Percentiles rank a stretch among this genome's conserved stretches.
phyloP scores from a whole-genome alignment of 2,329 filamentous ascomycete species.

The Colletotrichum eremochloae region DNA sequence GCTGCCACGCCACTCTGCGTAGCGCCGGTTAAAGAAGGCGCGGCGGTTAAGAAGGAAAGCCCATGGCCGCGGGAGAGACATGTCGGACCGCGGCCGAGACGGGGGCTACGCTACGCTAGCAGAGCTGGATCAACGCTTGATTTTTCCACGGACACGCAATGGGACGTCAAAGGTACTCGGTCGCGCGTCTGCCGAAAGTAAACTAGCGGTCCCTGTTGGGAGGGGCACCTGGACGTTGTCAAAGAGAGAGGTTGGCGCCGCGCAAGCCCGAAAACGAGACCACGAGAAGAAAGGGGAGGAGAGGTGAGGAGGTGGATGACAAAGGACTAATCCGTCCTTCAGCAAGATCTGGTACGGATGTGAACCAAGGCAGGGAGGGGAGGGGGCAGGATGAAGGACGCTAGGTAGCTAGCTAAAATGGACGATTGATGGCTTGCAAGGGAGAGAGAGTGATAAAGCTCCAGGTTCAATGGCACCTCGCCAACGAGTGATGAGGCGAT shows the following conservation, averaged over 20 bases:
- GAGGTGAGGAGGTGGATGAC: not conserved
- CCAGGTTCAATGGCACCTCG: constrained; percentile 17
- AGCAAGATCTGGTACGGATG: constrained; percentile 22
- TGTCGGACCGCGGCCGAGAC: constrained; percentile 13
- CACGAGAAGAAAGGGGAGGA: not conserved
- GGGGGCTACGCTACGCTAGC: not conserved
- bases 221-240: not conserved
- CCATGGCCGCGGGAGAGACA: constrained; percentile 16
- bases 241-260: constrained; percentile 17
- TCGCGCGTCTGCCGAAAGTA: not conserved
- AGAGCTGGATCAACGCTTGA: constrained; percentile 32
- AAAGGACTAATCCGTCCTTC: constrained; percentile 19
- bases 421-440: not conserved
- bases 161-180: constrained; percentile 4
- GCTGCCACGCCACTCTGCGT: not conserved
- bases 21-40: constrained; percentile 7
- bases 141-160: constrained; percentile 24
- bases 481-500: constrained; percentile 13
- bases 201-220: constrained; percentile 19
- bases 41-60: constrained; percentile 3
- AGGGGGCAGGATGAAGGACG: constrained; percentile 6
- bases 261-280: constrained; percentile 24
- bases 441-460: not conserved
- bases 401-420: not conserved
- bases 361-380: constrained; percentile 8